A percentile compares a stretch with the other conserved stretches of the same genome.
Evolutionary conservation across 2,329 filamentous ascomycete species (phyloP).

Genomic region (Lanzia echinophila): DNA sequence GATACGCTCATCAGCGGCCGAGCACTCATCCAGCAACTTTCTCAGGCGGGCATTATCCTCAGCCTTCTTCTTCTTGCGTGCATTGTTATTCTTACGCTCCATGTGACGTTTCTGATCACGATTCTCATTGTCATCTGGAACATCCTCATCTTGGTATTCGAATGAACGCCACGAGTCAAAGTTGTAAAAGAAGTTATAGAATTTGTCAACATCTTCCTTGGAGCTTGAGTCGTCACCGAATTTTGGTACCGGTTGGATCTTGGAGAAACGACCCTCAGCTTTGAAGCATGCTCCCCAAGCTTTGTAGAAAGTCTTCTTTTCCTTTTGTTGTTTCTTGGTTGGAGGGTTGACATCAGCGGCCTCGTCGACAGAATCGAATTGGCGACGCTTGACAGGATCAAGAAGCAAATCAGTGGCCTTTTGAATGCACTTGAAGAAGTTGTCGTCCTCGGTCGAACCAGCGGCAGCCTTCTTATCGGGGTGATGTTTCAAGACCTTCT

Average conservation of each 20-base stretch:
- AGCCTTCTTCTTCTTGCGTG: constrained; percentile 98
- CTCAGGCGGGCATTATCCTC: constrained; percentile 91
- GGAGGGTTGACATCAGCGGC: constrained; percentile 88
- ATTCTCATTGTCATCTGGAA: constrained; percentile 97
- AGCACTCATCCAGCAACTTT: constrained; percentile 80
- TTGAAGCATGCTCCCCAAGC: constrained; percentile 88
- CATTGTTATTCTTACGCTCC: constrained; percentile 96
- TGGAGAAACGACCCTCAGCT: constrained; percentile 87
- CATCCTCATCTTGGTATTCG: constrained; percentile 97
- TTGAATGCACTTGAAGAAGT: constrained; percentile 99
- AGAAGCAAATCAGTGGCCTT: constrained; percentile 91
- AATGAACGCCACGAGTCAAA: constrained; percentile 98
- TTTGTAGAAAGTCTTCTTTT: constrained; percentile 84
- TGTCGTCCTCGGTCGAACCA: constrained; percentile 83
- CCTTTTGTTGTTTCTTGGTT: constrained; percentile 79
- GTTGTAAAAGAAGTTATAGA: constrained; percentile 99
- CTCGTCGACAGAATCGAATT: constrained; percentile 96
- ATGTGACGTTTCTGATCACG: constrained; percentile 98
- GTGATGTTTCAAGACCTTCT: constrained; percentile 98
- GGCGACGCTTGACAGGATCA: constrained; percentile 85
- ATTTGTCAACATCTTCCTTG: constrained; percentile 84
- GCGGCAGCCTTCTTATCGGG: constrained; percentile 97
- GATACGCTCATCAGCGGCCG: constrained; percentile 85
- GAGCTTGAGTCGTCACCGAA: constrained; percentile 79
- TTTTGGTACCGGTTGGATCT: constrained; percentile 76